Conservation (phyloP, 768 basidiomycete genomes). For the Trametes maxima region DNA sequence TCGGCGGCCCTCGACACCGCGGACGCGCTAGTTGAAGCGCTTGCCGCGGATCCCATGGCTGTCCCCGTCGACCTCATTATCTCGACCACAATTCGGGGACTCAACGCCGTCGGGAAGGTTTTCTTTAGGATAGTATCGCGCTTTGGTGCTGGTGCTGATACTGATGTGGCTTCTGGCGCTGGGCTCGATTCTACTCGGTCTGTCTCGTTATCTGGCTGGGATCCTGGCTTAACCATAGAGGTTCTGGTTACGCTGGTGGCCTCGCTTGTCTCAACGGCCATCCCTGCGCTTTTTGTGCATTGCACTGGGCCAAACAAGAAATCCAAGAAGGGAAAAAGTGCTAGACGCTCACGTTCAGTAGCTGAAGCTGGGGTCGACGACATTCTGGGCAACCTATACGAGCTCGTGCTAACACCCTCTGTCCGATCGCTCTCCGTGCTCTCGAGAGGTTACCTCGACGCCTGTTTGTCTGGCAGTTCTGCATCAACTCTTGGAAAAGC, state of each 20-base stretch:
- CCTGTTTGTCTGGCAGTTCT: slow-evolving; percentile 4
- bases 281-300: not conserved
- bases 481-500: not conserved
- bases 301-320: not conserved
- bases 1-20: slow-evolving; percentile 6
- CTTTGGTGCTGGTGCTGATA: not conserved
- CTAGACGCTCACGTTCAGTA: not conserved
- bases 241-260: not conserved
- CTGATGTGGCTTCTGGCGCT: not conserved
- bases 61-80: slow-evolving; percentile 1
- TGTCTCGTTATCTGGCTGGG: not conserved
- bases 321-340: not conserved
- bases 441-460: slow-evolving; percentile 25
- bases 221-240: not conserved
- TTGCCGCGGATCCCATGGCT: slow-evolving; percentile 5
- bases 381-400: slow-evolving; percentile 24
- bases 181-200: not conserved
- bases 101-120: not conserved
- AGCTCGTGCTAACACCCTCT: slow-evolving; percentile 31
- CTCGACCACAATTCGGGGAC: not conserved
- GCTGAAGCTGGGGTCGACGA: slow-evolving; percentile 13
- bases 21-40: slow-evolving; percentile 7
- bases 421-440: slow-evolving; percentile 35
- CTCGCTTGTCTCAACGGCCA: slow-evolving; percentile 8
- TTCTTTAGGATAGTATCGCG: not conserved